Percentiles rank a stretch among this genome's conserved stretches.
These are phyloP conservation scores for Yamadazyma sp. DNA, from an alignment of 805 yeast genomes.

Conservation along the genomic window DNA sequence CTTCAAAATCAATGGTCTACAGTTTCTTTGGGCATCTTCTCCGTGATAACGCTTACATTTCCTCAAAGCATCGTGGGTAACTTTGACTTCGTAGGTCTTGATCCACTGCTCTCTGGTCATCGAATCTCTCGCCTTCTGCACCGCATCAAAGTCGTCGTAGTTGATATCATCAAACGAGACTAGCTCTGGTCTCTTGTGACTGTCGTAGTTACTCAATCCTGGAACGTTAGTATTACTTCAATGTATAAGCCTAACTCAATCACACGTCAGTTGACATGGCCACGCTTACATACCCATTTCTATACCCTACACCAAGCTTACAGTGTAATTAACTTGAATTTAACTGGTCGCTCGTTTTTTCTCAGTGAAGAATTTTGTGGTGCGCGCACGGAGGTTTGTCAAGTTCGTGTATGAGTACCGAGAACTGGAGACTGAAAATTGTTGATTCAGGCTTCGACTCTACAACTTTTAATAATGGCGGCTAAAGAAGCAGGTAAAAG, in stretches of 20 bases:
- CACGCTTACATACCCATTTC: conserved; percentile 23
- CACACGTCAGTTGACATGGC: neutral
- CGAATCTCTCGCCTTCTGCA: conserved; percentile 73
- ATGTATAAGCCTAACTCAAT: conserved; percentile 6
- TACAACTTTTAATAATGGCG: neutral
- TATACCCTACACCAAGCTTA: conserved; percentile 7
- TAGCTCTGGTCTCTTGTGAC: conserved; percentile 59
- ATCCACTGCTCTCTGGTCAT: conserved; percentile 80
- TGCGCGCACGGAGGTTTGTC: conserved; percentile 5
- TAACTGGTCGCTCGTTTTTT: conserved; percentile 7
- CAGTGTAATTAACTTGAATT: conserved; percentile 9
- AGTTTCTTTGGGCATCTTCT: conserved; percentile 60
- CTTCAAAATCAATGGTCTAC: conserved; percentile 74
- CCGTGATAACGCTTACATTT: conserved; percentile 67
- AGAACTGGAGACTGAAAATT: neutral
- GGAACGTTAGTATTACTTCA: conserved; percentile 2
- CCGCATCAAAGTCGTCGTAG: conserved; percentile 61
- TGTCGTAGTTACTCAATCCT: conserved; percentile 34
- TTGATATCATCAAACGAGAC: conserved; percentile 84
- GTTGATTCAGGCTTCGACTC: too few relatives aligned
- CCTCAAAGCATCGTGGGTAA: conserved; percentile 71
- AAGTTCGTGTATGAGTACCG: neutral
- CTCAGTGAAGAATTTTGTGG: conserved; percentile 9
- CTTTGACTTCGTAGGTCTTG: conserved; percentile 63
- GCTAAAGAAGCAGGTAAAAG: neutral